Conservation (phyloP, 2,329 filamentous ascomycete genomes). For the Phialocephala sp. region DNA sequence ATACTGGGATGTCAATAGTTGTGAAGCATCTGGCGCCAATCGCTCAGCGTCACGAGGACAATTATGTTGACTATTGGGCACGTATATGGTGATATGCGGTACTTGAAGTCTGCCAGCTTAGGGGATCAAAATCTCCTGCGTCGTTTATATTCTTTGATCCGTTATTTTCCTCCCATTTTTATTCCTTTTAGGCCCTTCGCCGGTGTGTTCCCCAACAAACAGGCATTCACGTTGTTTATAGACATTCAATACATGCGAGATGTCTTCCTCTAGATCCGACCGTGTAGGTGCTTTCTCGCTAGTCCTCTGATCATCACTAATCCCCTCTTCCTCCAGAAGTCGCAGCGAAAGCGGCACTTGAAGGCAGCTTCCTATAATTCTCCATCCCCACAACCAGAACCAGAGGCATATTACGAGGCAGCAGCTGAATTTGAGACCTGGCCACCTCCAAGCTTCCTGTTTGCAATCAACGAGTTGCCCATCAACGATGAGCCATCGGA, state of each 20-base stretch:
- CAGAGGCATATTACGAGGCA: not conserved
- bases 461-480: slow-evolving; percentile 49
- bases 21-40: slow-evolving; percentile 28
- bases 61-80: slow-evolving; percentile 19
- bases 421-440: slow-evolving; percentile 7
- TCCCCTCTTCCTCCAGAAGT: not conserved
- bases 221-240: no score
- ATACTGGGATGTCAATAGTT: slow-evolving; percentile 25
- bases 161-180: no score
- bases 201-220: no score
- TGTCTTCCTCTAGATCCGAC: not conserved
- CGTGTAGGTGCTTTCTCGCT: not conserved
- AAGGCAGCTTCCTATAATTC: slow-evolving; percentile 8
- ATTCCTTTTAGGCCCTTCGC: no score
- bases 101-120: slow-evolving; percentile 22
- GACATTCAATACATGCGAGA: not conserved
- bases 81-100: no score
- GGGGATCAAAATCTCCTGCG: not conserved
- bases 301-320: not conserved
- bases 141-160: no score
- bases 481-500: slow-evolving; percentile 39
- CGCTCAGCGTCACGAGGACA: slow-evolving; percentile 29
- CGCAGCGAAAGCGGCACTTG: slow-evolving; percentile 1
- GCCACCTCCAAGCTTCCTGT: slow-evolving; percentile 43
- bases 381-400: slow-evolving; percentile 16